These are phyloP conservation scores for Heterococcus sp. DNA, from an alignment of 108 stramenopile species.

Conservation along the genomic window DNA sequence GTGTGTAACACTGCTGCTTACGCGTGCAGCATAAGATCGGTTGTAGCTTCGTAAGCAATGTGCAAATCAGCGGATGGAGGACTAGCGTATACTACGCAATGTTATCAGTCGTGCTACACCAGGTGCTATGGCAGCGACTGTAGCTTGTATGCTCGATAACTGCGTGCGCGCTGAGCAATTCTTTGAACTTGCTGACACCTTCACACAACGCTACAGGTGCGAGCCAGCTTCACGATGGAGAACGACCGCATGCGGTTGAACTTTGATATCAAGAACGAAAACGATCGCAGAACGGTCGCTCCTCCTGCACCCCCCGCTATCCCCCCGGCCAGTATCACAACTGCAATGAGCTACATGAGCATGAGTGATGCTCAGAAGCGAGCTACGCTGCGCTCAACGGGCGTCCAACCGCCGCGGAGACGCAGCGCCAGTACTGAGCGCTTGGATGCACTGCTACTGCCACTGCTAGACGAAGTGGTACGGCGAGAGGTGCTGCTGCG, in stretches of 20 bases:
- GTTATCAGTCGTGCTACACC: background rate
- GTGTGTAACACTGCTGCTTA: background rate
- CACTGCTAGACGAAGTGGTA: slow-evolving; percentile 73
- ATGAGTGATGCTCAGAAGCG: slow-evolving; percentile 8
- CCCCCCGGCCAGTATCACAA: background rate
- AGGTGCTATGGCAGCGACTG: background rate
- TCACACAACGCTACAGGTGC: background rate
- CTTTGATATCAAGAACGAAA: slow-evolving; percentile 5
- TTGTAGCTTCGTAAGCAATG: background rate
- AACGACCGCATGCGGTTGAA: slow-evolving; percentile 18
- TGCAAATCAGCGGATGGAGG: background rate
- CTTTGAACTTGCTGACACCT: background rate
- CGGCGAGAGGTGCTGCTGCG: slow-evolving; percentile 51
- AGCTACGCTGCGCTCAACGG: slow-evolving; percentile 27
- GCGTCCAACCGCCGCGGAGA: background rate
- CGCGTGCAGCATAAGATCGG: background rate
- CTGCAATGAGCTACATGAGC: background rate
- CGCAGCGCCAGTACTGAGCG: slow-evolving; percentile 13
- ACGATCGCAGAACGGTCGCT: background rate
- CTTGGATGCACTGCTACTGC: slow-evolving; percentile 71
- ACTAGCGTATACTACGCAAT: background rate
- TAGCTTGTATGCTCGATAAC: background rate
- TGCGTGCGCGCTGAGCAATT: background rate
- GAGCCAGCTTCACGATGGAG: slow-evolving; percentile 13
- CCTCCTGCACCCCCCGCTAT: background rate